Conservation (phyloP, 441 rosid species). For the Rhodomyrtus psidioides region DNA sequence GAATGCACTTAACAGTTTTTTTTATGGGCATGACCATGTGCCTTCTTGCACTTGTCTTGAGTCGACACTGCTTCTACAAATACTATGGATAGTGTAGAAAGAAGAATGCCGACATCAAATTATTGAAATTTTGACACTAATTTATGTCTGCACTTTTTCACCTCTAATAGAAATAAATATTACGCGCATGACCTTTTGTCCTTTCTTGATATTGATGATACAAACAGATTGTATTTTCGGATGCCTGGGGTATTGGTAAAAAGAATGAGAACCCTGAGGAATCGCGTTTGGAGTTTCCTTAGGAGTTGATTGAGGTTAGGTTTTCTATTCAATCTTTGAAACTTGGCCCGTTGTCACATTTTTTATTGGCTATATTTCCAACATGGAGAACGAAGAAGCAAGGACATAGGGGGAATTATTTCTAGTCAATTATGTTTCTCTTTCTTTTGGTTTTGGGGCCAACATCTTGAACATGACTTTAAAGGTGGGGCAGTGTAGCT, state of each 20-base stretch:
- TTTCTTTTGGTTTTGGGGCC: constrained; percentile 35
- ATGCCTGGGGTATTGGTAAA: constrained; percentile 93
- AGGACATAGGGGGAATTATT: no score
- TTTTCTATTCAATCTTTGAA: background rate
- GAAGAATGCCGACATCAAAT: no score
- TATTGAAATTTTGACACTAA: no score
- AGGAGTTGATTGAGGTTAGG: constrained; percentile 60
- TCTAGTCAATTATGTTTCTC: background rate
- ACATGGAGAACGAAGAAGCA: no score
- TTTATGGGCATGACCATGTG: background rate
- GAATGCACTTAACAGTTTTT: background rate
- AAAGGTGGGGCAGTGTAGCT: constrained; percentile 24
- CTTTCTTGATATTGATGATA: background rate
- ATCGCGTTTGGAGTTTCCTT: constrained; percentile 66
- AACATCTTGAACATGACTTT: constrained; percentile 47
- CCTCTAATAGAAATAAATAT: background rate
- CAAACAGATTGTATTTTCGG: constrained; percentile 78
- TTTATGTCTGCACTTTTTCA: background rate
- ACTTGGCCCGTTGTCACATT: background rate
- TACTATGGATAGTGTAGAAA: background rate
- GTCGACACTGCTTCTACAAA: background rate
- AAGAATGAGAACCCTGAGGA: constrained; percentile 87
- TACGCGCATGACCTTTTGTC: background rate
- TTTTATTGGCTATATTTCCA: background rate
- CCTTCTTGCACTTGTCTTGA: no score